Percentiles rank a stretch among this genome's conserved stretches.
Conservation (phyloP, 371 early-diverging fungal genomes). For the Apophysomyces variabilis region DNA sequence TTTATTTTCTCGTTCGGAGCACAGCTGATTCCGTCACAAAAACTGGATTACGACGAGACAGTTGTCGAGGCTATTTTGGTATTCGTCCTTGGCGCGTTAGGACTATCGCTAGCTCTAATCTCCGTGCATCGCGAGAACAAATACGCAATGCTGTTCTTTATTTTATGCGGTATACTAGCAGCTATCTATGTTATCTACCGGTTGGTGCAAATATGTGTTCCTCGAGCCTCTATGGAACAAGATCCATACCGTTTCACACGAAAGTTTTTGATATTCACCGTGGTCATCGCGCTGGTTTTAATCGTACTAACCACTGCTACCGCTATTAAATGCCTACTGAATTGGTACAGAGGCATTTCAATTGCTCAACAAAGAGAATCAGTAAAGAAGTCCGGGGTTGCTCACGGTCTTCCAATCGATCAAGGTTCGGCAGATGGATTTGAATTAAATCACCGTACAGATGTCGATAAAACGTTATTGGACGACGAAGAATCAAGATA, state of each 20-base stretch:
- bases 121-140: slow-evolving; percentile 50
- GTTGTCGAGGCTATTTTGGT: slow-evolving; percentile 45
- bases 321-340: slow-evolving; percentile 30
- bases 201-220: slow-evolving; percentile 31
- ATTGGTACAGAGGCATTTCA: slow-evolving; percentile 29
- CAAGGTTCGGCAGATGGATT: slow-evolving; percentile 31
- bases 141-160: slow-evolving; percentile 30
- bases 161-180: slow-evolving; percentile 23
- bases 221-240: slow-evolving; percentile 8
- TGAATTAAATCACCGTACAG: slow-evolving; percentile 14
- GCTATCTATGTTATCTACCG: slow-evolving; percentile 45
- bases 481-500: slow-evolving; percentile 1
- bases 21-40: slow-evolving; percentile 53
- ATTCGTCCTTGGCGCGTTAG: slow-evolving; percentile 43
- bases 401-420: slow-evolving; percentile 25
- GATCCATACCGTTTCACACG: slow-evolving; percentile 56
- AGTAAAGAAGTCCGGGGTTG: slow-evolving; percentile 20
- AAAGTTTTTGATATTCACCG: slow-evolving; percentile 50
- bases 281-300: slow-evolving; percentile 35
- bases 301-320: slow-evolving; percentile 29
- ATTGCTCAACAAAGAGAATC: slow-evolving; percentile 28
- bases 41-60: slow-evolving; percentile 41
- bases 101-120: slow-evolving; percentile 33
- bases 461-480: slow-evolving; percentile 18
- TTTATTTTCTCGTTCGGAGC: slow-evolving; percentile 57